Evolutionary conservation across 176 grass and related monocot genomes (phyloP).

Genomic region (Zea mays): DNA sequence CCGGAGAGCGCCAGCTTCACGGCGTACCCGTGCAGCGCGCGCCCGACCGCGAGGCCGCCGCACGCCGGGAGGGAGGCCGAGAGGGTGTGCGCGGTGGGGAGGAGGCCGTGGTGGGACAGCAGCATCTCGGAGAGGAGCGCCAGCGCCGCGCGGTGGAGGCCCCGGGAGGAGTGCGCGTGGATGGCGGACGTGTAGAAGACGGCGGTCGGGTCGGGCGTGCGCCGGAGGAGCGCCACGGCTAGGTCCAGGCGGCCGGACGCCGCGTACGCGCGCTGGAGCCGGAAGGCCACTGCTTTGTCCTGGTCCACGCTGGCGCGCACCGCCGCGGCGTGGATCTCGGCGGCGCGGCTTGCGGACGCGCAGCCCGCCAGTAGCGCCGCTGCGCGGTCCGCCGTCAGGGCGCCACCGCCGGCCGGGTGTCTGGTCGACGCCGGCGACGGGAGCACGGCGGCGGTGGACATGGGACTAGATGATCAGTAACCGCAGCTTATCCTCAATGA

Average conservation of each 20-base stretch:
- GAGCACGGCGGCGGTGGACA: slow-evolving; percentile 30
- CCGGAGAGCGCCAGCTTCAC: slow-evolving; percentile 60
- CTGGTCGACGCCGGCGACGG: not conserved
- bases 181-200: slow-evolving; percentile 79
- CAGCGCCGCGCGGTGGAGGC: slow-evolving; percentile 56
- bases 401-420: not conserved
- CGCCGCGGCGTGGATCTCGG: slow-evolving; percentile 69
- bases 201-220: slow-evolving; percentile 50
- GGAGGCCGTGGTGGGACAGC: slow-evolving; percentile 44
- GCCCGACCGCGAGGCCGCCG: slow-evolving; percentile 43
- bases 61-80: slow-evolving; percentile 75
- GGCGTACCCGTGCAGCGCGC: slow-evolving; percentile 72
- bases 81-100: slow-evolving; percentile 67
- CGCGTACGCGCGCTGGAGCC: slow-evolving; percentile 76
- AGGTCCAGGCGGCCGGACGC: slow-evolving; percentile 54
- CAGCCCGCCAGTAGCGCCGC: slow-evolving; percentile 53
- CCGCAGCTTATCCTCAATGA: not conserved
- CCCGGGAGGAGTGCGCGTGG: slow-evolving; percentile 68
- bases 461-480: not conserved
- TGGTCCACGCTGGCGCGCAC: slow-evolving; percentile 52
- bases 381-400: slow-evolving; percentile 43
- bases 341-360: slow-evolving; percentile 42
- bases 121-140: slow-evolving; percentile 83
- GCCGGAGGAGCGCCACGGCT: slow-evolving; percentile 57
- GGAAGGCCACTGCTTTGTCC: slow-evolving; percentile 62